phyloP scores from a whole-genome alignment of 2,329 filamentous ascomycete genomes.

The Ambrosiella cleistominuta region DNA sequence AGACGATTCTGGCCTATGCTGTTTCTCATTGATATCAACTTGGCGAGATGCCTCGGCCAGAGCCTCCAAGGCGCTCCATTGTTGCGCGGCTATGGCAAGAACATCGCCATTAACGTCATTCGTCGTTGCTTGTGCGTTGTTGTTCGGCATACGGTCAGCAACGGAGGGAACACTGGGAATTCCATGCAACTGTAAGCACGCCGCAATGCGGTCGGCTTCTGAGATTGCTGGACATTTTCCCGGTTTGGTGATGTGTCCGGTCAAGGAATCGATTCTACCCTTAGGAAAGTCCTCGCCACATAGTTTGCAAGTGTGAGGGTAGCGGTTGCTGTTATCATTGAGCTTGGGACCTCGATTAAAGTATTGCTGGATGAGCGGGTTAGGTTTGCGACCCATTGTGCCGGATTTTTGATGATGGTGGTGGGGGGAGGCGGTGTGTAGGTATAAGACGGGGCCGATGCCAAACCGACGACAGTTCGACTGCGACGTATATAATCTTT shows the following conservation, averaged over 20 bases:
- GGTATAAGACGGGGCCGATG: background rate
- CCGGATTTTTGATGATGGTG: background rate
- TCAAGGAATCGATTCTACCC: conserved; percentile 68
- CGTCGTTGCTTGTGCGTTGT: conserved; percentile 5
- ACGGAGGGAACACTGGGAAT: conserved; percentile 29
- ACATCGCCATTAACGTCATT: conserved; percentile 12
- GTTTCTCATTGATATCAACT: conserved; percentile 48
- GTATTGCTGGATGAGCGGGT: conserved; percentile 70
- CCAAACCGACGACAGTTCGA: no score
- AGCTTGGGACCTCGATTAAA: conserved; percentile 77
- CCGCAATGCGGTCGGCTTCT: conserved; percentile 56
- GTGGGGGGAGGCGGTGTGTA: background rate
- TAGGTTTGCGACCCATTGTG: conserved; percentile 65
- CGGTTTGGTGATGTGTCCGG: conserved; percentile 57
- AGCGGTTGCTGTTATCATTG: conserved; percentile 77
- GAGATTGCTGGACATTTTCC: conserved; percentile 62
- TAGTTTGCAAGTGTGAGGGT: conserved; percentile 76
- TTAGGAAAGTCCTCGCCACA: conserved; percentile 84
- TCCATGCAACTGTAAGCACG: conserved; percentile 54
- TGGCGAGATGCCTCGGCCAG: conserved; percentile 76
- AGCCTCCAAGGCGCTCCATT: conserved; percentile 69
- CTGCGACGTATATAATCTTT: no score
- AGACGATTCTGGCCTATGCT: conserved; percentile 20
- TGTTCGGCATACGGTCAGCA: conserved; percentile 3
- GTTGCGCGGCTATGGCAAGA: conserved; percentile 27